Conservation (phyloP, 495 filamentous ascomycete species). For the Xylaria venustula region DNA sequence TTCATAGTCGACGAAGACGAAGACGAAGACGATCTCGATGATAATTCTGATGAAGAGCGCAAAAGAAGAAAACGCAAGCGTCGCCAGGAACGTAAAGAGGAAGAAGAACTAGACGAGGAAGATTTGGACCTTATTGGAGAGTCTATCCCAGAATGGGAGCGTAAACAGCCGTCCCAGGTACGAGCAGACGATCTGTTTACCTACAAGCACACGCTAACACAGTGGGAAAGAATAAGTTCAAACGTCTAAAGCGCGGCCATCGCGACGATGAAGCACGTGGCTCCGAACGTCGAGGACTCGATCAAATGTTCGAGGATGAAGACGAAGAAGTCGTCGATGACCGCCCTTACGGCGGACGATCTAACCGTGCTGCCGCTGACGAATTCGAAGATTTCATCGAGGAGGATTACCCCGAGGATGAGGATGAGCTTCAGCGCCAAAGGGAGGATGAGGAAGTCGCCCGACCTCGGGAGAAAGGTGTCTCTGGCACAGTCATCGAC, state of each 20-base stretch:
- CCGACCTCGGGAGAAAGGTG: constrained; percentile 62
- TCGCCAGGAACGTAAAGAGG: constrained; percentile 75
- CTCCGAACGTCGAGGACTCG: constrained; percentile 66
- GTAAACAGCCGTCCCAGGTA: constrained; percentile 63
- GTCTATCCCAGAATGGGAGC: constrained; percentile 65
- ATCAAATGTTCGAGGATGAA: constrained; percentile 93
- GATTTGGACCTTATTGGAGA: constrained; percentile 93
- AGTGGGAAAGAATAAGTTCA: constrained; percentile 74
- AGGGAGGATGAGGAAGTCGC: constrained; percentile 87
- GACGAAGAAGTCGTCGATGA: constrained; percentile 73
- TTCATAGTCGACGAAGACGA: constrained; percentile 97
- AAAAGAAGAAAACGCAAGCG: constrained; percentile 66
- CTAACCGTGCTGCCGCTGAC: constrained; percentile 61
- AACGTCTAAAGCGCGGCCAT: constrained; percentile 90
- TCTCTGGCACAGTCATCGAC: constrained; percentile 63
- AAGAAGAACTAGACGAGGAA: constrained; percentile 89
- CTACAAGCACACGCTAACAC: constrained; percentile 23
- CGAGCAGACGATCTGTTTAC: background rate
- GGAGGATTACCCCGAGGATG: constrained; percentile 88
- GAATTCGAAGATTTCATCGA: constrained; percentile 98
- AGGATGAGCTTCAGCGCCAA: constrained; percentile 68
- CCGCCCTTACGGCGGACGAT: constrained; percentile 46
- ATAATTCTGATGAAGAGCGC: constrained; percentile 59
- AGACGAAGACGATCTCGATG: constrained; percentile 68
- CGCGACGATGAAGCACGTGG: constrained; percentile 65